Evolutionary conservation across 2,329 filamentous ascomycete species (phyloP), one percentile per base, ranked within the genome.

Genomic region (Colletotrichum orchidophilum): DNA sequence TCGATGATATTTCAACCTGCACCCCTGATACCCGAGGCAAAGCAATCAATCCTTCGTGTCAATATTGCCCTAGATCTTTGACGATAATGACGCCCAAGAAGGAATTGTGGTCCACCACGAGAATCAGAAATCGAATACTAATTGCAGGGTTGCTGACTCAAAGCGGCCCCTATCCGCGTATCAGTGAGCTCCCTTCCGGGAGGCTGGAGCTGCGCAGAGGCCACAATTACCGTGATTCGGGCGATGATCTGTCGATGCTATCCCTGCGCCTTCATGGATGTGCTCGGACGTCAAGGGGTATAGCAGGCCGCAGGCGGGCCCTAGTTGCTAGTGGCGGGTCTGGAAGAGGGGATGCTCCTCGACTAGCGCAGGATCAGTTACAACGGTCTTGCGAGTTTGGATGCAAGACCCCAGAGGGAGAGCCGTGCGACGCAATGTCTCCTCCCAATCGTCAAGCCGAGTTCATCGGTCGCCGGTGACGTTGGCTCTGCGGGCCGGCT

Each of bases 91-190:
- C 42, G 64, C 64, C 35, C 42, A 68, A 58, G 26, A 24, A 29
- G 11, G 4, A 46, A 33, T 35, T 18, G 24, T 18, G 31, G 49
- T 31, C 64, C 53, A 59, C 59, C 13, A 11, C 24, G 5, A 46
- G n/a, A n/a, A n/a, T n/a, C n/a, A n/a, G n/a, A 42, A 21, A 3
- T 11, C 33, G 13, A 39, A 46, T 27, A 24, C 42, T 31, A 3
- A 33, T 54, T 53, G 18, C 69, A 69, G 64, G 64, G 69, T 63
- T 63, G 24, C 31, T 63, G 69, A 63, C 69, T 71, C 69, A 29
- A 26, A 0, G 15, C 26, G 33, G 46, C 8, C 39, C 53, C 29
- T 58, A 62, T 55, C 12, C 64, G 52, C 52, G 35, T 46, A 15
- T 24, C 35, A 11, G 5, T 35, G 12, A n/a, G 42, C 49, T 21